Conservation (phyloP, 331 rosid genomes). For the Pyrus hybrid region DNA sequence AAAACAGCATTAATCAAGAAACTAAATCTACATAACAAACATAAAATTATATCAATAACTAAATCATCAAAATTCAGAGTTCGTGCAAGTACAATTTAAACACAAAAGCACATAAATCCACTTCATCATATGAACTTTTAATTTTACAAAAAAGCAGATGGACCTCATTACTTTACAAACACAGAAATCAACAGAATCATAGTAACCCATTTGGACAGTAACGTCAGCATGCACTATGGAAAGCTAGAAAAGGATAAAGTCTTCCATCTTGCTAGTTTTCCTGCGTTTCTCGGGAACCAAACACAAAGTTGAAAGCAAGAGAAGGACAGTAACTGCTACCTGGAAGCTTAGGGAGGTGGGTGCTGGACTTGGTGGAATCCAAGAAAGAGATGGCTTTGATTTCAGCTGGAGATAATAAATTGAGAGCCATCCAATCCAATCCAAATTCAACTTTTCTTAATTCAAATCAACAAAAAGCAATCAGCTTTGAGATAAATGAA, state of each 20-base stretch:
- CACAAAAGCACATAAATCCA: background rate
- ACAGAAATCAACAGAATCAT: background rate
- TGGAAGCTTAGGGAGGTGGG: conserved; percentile 30
- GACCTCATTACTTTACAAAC: background rate
- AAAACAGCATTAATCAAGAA: background rate
- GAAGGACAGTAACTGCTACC: conserved; percentile 14
- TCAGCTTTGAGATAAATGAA: background rate
- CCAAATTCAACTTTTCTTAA: background rate
- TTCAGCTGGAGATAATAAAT: conserved; percentile 40
- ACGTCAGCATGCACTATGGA: conserved; percentile 1
- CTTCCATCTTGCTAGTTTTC: background rate
- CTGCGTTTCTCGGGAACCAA: background rate
- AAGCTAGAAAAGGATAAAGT: background rate
- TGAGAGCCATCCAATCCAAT: conserved; percentile 33
- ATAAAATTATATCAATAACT: background rate
- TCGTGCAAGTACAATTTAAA: background rate
- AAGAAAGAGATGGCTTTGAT: conserved; percentile 39
- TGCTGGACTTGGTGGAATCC: conserved; percentile 33
- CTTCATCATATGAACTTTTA: background rate
- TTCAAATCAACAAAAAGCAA: background rate
- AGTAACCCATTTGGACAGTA: background rate
- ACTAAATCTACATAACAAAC: background rate
- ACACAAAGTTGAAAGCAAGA: background rate
- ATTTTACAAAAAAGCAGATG: background rate
- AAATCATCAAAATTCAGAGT: background rate